Evolutionary conservation across 2,329 filamentous ascomycete species (phyloP).

Genomic region (Acephala macrosclerotiorum): DNA sequence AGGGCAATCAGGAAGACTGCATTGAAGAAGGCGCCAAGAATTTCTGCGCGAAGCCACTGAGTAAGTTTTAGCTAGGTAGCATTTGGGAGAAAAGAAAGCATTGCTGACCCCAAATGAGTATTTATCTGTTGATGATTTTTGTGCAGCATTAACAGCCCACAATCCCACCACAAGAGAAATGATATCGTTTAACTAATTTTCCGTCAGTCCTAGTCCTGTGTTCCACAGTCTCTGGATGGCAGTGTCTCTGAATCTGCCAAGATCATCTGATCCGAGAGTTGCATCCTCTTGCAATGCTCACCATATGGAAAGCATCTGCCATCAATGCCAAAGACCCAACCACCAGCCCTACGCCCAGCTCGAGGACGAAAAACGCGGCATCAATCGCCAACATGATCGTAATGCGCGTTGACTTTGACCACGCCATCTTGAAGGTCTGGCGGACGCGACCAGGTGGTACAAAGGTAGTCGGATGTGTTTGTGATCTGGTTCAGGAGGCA

Average conservation of each 20-base stretch:
- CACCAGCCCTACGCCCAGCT: conserved; percentile 84
- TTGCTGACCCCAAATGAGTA: conserved; percentile 89
- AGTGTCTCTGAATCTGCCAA: not conserved
- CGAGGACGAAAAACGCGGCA: conserved; percentile 86
- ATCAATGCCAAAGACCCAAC: conserved; percentile 93
- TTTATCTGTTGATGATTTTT: conserved; percentile 83
- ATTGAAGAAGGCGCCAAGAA: conserved; percentile 94
- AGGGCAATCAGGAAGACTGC: conserved; percentile 97
- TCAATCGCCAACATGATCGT: conserved; percentile 93
- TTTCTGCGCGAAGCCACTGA: conserved; percentile 96
- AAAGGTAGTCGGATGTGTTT: not conserved
- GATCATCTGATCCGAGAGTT: not conserved
- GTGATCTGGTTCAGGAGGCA: conserved; percentile 1
- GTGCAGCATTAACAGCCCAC: conserved; percentile 93
- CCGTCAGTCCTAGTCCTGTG: conserved; percentile 28
- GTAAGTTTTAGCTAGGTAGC: conserved; percentile 34
- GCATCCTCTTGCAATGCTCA: conserved; percentile 47
- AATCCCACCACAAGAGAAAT: conserved; percentile 90
- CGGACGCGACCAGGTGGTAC: not conserved
- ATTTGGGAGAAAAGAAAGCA: not conserved
- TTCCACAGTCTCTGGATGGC: not conserved
- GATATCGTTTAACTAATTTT: conserved; percentile 88
- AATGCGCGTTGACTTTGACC: conserved; percentile 93
- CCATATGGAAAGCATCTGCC: conserved; percentile 99
- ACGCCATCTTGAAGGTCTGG: conserved; percentile 66